These are phyloP conservation scores for Apiotrichum mycotoxinovorans DNA, from an alignment of 1,284 basidiomycete genomes.

Conservation along the genomic window DNA sequence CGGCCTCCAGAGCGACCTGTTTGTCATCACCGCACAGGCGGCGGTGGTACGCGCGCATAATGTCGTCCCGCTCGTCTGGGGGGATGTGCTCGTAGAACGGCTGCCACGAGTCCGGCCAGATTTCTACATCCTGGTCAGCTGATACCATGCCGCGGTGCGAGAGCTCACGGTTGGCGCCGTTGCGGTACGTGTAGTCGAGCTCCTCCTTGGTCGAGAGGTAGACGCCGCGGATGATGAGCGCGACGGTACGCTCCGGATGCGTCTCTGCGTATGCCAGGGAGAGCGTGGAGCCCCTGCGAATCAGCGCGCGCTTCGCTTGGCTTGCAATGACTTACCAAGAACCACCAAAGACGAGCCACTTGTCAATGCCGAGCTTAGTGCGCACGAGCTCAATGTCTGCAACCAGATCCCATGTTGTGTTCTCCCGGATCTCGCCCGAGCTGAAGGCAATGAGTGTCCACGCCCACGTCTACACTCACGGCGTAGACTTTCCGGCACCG, in stretches of 20 bases:
- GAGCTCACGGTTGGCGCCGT: constrained; percentile 36
- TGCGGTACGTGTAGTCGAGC: constrained; percentile 88
- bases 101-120: constrained; percentile 87
- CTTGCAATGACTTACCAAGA: constrained; percentile 81
- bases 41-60: constrained; percentile 71
- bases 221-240: constrained; percentile 80
- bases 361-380: constrained; percentile 66
- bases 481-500: constrained; percentile 76
- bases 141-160: background rate
- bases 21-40: constrained; percentile 69
- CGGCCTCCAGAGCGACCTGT: constrained; percentile 59
- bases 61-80: constrained; percentile 68
- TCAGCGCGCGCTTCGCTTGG: no score
- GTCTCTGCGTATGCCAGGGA: constrained; percentile 80
- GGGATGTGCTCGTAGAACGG: constrained; percentile 77
- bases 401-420: constrained; percentile 93
- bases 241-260: constrained; percentile 76
- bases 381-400: constrained; percentile 82
- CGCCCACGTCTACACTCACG: constrained; percentile 51
- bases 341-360: constrained; percentile 89
- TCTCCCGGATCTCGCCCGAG: constrained; percentile 71
- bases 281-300: constrained; percentile 78
- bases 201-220: constrained; percentile 83
- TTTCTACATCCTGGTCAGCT: constrained; percentile 18
- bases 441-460: constrained; percentile 44